Conservation (phyloP, 2,329 filamentous ascomycete genomes). For the Aspergillus sp. region DNA sequence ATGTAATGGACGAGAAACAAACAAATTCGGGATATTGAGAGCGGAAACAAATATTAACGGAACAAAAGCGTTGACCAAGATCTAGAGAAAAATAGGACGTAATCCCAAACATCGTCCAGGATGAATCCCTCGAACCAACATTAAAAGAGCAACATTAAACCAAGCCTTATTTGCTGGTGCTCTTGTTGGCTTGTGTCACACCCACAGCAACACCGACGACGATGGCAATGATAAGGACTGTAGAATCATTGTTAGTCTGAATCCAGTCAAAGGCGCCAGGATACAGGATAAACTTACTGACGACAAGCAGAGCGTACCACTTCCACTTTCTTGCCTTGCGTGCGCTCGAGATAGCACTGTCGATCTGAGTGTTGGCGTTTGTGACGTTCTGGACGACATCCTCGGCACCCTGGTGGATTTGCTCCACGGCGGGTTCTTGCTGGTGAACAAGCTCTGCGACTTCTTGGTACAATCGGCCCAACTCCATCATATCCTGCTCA, state of each 20-base stretch:
- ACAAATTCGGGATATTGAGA: not conserved
- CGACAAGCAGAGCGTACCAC: constrained; percentile 87
- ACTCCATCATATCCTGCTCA: constrained; percentile 80
- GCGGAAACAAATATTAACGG: too few relatives aligned
- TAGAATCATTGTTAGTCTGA: constrained; percentile 4
- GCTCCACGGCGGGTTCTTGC: constrained; percentile 73
- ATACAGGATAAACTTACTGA: constrained; percentile 43
- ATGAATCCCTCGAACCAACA: constrained; percentile 6
- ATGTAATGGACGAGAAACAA: too few relatives aligned
- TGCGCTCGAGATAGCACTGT: constrained; percentile 75
- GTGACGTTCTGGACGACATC: constrained; percentile 79
- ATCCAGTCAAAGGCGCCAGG: not conserved
- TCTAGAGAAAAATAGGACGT: constrained; percentile 6
- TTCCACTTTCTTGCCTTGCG: constrained; percentile 83
- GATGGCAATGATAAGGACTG: constrained; percentile 52
- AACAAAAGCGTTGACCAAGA: constrained; percentile 2
- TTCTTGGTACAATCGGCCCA: constrained; percentile 83
- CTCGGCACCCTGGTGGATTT: constrained; percentile 83
- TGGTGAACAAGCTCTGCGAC: constrained; percentile 81
- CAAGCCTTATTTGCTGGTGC: constrained; percentile 10
- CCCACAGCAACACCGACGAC: constrained; percentile 48
- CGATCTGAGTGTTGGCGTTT: constrained; percentile 80
- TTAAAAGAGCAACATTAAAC: not conserved
- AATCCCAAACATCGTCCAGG: constrained; percentile 4
- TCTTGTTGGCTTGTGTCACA: constrained; percentile 32